Percentiles rank a stretch among this genome's conserved stretches.
Evolutionary conservation across 2,329 filamentous ascomycete species (phyloP).

Genomic region (Geosmithia flava): DNA sequence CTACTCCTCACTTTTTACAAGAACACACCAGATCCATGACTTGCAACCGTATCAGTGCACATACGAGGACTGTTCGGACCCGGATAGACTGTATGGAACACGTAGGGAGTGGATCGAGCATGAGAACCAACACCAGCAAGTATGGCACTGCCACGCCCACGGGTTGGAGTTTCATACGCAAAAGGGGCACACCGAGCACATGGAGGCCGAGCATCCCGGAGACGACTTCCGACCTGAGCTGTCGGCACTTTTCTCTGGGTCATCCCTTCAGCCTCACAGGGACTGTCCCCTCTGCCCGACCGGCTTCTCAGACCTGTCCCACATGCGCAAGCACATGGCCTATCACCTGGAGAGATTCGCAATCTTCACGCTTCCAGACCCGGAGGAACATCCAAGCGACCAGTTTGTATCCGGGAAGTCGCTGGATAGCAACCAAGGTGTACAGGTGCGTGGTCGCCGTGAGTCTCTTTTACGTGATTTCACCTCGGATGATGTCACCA

Average conservation of each 20-base stretch:
- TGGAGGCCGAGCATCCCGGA: neutral
- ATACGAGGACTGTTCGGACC: neutral
- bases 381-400: neutral
- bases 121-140: neutral
- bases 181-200: neutral
- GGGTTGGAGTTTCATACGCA: neutral
- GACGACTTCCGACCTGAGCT: neutral
- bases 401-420: too few relatives aligned
- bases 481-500: too few relatives aligned
- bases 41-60: conserved; percentile 1
- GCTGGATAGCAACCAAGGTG: too few relatives aligned
- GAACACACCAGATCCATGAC: conserved; percentile 3
- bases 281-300: neutral
- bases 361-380: neutral
- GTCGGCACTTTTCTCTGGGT: neutral
- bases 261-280: neutral
- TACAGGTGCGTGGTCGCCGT: too few relatives aligned
- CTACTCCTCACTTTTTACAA: too few relatives aligned
- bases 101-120: neutral
- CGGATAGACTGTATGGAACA: neutral
- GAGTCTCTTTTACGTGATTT: too few relatives aligned
- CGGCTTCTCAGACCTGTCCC: neutral
- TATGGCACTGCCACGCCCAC: neutral
- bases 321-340: neutral
- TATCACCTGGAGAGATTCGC: neutral